A percentile compares a stretch with the other conserved stretches of the same genome.
Conservation (phyloP, 164 flowering plant genomes). For the Protea cynaroides region DNA sequence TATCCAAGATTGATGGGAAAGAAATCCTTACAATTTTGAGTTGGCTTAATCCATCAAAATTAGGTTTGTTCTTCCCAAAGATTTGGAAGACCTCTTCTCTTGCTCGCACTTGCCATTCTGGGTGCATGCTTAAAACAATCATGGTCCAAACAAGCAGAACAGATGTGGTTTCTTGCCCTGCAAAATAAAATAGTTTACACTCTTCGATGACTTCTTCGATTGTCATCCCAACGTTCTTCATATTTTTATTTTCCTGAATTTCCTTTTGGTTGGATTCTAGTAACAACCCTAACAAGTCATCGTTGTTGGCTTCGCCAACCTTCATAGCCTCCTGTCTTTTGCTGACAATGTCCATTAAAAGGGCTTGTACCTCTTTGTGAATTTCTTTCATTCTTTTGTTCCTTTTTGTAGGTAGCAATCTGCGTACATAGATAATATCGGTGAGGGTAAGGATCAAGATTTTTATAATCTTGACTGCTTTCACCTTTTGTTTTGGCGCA, state of each 20-base stretch:
- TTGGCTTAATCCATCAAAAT: background rate
- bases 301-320: background rate
- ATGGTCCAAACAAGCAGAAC: slow-evolving; percentile 4
- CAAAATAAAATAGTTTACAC: slow-evolving; percentile 7
- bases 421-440: background rate
- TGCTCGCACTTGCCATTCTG: slow-evolving; percentile 1
- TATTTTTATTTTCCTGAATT: background rate
- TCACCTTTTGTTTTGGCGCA: no score
- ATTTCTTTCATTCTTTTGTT: slow-evolving; percentile 3
- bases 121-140: slow-evolving; percentile 3
- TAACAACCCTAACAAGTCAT: background rate
- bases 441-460: background rate
- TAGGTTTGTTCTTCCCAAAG: background rate
- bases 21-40: slow-evolving; percentile 2
- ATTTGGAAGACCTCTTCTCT: slow-evolving; percentile 5
- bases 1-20: background rate
- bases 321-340: background rate
- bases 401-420: slow-evolving; percentile 3
- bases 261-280: background rate
- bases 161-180: slow-evolving; percentile 2
- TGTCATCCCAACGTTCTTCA: slow-evolving; percentile 1
- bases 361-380: background rate
- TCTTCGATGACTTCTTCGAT: slow-evolving; percentile 6
- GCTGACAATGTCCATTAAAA: background rate
- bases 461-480: no score